Evolutionary conservation across 805 yeast genomes (phyloP).

Genomic region (Torulaspora indica): DNA sequence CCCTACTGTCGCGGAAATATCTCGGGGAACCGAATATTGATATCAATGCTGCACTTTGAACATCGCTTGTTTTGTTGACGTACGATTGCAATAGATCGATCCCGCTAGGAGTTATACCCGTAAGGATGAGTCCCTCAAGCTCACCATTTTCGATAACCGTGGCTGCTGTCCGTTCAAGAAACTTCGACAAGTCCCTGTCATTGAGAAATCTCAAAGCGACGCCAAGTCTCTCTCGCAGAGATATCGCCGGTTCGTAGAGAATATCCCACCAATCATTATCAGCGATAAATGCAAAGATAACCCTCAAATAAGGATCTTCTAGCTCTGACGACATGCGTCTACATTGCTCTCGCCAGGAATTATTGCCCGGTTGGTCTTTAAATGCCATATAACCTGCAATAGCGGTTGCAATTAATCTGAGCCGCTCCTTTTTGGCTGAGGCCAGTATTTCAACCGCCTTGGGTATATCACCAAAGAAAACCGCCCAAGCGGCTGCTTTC

Average conservation of each 20-base stretch:
- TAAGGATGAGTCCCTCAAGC: slow-evolving; percentile 80
- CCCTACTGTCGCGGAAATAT: slow-evolving; percentile 68
- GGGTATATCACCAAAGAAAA: slow-evolving; percentile 82
- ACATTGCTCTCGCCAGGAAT: slow-evolving; percentile 91
- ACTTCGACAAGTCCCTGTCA: slow-evolving; percentile 70
- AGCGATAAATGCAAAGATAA: slow-evolving; percentile 88
- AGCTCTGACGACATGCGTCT: slow-evolving; percentile 81
- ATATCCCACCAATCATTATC: slow-evolving; percentile 97
- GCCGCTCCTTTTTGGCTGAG: slow-evolving; percentile 62
- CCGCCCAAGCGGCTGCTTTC: slow-evolving; percentile 97
- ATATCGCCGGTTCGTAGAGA: slow-evolving; percentile 80
- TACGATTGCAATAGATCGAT: slow-evolving; percentile 77
- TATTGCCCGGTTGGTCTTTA: slow-evolving; percentile 45
- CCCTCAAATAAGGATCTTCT: slow-evolving; percentile 83
- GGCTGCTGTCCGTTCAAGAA: slow-evolving; percentile 64
- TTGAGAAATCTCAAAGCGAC: slow-evolving; percentile 83
- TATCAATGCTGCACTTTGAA: slow-evolving; percentile 84
- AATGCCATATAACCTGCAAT: slow-evolving; percentile 73
- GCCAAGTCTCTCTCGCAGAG: slow-evolving; percentile 82
- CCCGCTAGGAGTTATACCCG: slow-evolving; percentile 88
- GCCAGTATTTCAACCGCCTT: slow-evolving; percentile 77
- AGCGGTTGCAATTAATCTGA: slow-evolving; percentile 83
- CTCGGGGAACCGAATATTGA: slow-evolving; percentile 79
- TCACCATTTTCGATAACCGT: slow-evolving; percentile 75
- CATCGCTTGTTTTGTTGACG: slow-evolving; percentile 83